Evolutionary conservation across 2,329 filamentous ascomycete genomes (phyloP), one percentile per base, ranked within the genome.

Genomic region (Fusarium agapanthi): DNA sequence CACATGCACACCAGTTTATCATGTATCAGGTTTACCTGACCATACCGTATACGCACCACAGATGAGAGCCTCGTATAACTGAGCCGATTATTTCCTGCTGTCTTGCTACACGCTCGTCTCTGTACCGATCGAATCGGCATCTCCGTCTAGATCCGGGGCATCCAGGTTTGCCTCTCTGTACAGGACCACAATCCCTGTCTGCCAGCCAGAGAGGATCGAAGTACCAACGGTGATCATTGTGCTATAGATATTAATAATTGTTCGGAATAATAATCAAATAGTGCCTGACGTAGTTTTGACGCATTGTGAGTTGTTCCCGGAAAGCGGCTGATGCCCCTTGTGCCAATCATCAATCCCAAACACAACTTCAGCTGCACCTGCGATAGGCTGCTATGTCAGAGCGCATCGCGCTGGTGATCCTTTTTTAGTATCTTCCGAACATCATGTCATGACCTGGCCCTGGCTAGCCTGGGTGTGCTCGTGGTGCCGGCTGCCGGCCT

Each of bases 241-340:
- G 47, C 57, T 38, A 35, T 61, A 22, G 43, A 62, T 59, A 41
- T 32, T 35, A 45, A 62, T 51, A 53, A 56, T 40, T 41, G 15
- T 32, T 37, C 38, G 24, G 55, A 26, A 58, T 58, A 61, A 44
- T 45, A 28, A 22, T 26, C 7, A 24, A 50, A 66, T 38, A 30
- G 28, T 34, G 20, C 55, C 55, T 73, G 71, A 71, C 71, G 71
- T 73, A 68, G 55, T 43, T 50, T 73, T 73, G 71, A 73, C 67
- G 71, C 71, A 63, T 45, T 37, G 62, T 74, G 66, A 67, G 47
- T 72, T 61, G 71, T 74, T 73, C 65, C 59, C 61, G 51, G 67
- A 59, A 56, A 71, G 55, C 71, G 62, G 71, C 67, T 65, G 71
- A 73, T 35, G 44, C 35, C 51, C 28, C 26, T 38, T 40, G 40